Percentiles rank a stretch among this genome's conserved stretches.
These are phyloP conservation scores for Austroboletus niveus DNA, from an alignment of 1,284 basidiomycete genomes.

Conservation along the genomic window DNA sequence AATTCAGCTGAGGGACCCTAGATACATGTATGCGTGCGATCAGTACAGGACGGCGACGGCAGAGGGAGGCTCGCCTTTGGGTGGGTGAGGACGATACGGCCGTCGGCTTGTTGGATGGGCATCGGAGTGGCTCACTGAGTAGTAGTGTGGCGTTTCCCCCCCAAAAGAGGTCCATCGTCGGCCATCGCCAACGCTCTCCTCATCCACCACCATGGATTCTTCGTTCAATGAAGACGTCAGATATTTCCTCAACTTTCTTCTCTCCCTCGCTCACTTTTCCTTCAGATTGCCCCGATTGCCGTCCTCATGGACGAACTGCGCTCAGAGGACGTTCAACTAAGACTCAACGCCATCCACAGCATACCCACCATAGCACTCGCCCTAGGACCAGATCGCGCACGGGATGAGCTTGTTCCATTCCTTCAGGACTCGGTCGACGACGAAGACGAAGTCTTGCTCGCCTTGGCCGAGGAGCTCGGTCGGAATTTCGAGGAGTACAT, in stretches of 20 bases:
- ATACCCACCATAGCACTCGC: slow-evolving; percentile 98
- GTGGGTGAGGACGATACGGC: slow-evolving; percentile 48
- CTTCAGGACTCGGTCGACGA: slow-evolving; percentile 98
- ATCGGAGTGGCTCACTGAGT: slow-evolving; percentile 36
- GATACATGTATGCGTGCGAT: not conserved
- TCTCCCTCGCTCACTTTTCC: slow-evolving; percentile 14
- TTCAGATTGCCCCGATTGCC: slow-evolving; percentile 81
- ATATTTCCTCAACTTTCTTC: slow-evolving; percentile 15
- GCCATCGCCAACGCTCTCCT: not conserved
- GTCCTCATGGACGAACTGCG: slow-evolving; percentile 94
- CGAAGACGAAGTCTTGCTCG: slow-evolving; percentile 97
- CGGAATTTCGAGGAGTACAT: slow-evolving; percentile 92
- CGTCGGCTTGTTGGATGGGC: slow-evolving; percentile 46
- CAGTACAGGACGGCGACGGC: not conserved
- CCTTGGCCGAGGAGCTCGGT: slow-evolving; percentile 95
- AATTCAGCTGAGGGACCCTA: slow-evolving; percentile 75
- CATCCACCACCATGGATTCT: slow-evolving; percentile 53
- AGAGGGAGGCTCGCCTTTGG: slow-evolving; percentile 42
- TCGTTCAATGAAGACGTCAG: slow-evolving; percentile 60
- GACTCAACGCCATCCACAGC: slow-evolving; percentile 96
- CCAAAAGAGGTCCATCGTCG: slow-evolving; percentile 10
- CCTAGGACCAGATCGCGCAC: slow-evolving; percentile 91
- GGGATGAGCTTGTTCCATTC: slow-evolving; percentile 96
- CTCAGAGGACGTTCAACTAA: slow-evolving; percentile 92
- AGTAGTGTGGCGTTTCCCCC: slow-evolving; percentile 15